Conservation (phyloP, 805 yeast species). For the Sugiyamaella boreocaroliniensis region DNA sequence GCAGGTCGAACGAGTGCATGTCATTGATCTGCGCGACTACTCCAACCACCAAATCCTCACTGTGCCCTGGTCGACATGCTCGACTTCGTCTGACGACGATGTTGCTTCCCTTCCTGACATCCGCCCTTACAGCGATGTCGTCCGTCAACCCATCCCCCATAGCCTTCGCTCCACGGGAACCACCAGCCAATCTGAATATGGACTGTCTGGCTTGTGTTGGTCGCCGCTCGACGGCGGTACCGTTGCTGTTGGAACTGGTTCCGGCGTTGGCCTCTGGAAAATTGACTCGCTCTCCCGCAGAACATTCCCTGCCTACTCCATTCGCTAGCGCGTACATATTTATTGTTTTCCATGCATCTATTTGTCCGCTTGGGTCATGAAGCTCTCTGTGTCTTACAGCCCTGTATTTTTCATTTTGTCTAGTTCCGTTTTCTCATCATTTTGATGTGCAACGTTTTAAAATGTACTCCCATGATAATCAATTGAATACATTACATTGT, state of each 20-base stretch:
- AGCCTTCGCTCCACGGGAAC: not conserved
- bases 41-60: slow-evolving; percentile 65
- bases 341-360: not conserved
- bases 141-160: slow-evolving; percentile 2
- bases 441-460: no score
- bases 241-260: slow-evolving; percentile 55
- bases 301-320: slow-evolving; percentile 23
- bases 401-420: no score
- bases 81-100: slow-evolving; percentile 5
- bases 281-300: slow-evolving; percentile 38
- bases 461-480: no score
- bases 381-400: no score
- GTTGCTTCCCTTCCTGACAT: slow-evolving; percentile 7
- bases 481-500: not conserved
- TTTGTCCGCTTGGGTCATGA: no score
- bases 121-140: slow-evolving; percentile 7
- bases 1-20: slow-evolving; percentile 81
- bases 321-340: slow-evolving; percentile 14
- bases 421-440: no score
- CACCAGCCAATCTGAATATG: slow-evolving; percentile 34
- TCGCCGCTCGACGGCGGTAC: slow-evolving; percentile 44
- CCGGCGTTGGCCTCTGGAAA: slow-evolving; percentile 64
- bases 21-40: slow-evolving; percentile 70
- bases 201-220: slow-evolving; percentile 60
- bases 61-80: slow-evolving; percentile 21